These are phyloP conservation scores for Tetradesmus lagerheimii DNA, from an alignment of 139 green algal genomes.

Conservation along the genomic window DNA sequence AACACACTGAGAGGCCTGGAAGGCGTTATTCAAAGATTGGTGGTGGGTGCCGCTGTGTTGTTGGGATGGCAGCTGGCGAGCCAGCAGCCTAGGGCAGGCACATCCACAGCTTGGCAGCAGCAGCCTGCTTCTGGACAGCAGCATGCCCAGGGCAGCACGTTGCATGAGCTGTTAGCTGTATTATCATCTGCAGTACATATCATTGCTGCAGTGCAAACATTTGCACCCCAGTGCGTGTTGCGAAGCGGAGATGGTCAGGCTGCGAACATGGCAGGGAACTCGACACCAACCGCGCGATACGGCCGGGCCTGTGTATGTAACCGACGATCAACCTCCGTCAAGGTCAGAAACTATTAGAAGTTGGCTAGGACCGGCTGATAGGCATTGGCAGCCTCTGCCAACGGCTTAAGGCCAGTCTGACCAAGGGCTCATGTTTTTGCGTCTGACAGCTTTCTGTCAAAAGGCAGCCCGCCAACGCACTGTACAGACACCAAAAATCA, in stretches of 20 bases:
- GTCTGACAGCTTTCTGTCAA: too few species aligned
- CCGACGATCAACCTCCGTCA: background rate
- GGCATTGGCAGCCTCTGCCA: background rate
- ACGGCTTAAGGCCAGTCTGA: too few species aligned
- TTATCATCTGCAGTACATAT: background rate
- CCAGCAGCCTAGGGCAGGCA: background rate
- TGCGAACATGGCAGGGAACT: background rate
- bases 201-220: too few species aligned
- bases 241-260: background rate
- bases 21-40: background rate
- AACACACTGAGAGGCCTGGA: background rate
- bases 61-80: background rate
- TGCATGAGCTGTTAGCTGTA: background rate
- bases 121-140: conserved; percentile 1
- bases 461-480: too few species aligned
- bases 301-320: background rate
- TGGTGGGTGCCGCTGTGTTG: background rate
- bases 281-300: background rate
- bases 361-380: background rate
- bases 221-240: too few species aligned
- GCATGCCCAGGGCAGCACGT: background rate
- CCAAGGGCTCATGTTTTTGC: too few species aligned
- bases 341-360: background rate
- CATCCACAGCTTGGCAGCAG: background rate
- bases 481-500: background rate